Conservation (phyloP, 208 protist species). For the Angomonas deanei region DNA sequence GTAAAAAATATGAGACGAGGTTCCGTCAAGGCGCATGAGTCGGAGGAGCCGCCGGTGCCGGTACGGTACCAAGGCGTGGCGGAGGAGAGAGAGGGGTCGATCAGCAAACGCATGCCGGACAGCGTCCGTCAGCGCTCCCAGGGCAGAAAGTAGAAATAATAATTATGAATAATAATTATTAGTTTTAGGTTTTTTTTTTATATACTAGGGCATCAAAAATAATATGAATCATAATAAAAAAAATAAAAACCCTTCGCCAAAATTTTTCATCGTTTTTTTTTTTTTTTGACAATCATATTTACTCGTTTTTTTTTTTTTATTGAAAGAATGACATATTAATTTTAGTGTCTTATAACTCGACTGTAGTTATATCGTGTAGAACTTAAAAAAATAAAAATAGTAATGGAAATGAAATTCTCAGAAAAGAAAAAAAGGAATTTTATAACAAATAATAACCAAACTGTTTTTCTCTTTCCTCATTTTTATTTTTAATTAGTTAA, state of each 20-base stretch:
- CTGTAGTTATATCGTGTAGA: too few relatives aligned
- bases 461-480: not conserved
- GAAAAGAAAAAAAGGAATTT: not conserved
- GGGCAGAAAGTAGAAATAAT: not conserved
- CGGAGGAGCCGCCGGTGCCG: conserved; percentile 6
- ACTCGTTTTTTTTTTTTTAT: too few relatives aligned
- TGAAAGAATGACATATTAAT: not conserved
- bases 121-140: conserved; percentile 10
- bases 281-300: too few relatives aligned
- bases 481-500: not conserved
- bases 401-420: not conserved
- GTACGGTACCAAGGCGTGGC: not conserved
- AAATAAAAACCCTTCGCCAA: too few relatives aligned
- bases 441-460: not conserved
- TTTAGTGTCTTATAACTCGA: too few relatives aligned
- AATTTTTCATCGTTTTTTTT: too few relatives aligned
- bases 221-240: not conserved
- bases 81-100: conserved; percentile 7
- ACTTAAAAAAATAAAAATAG: not conserved
- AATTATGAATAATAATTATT: conserved; percentile 9
- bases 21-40: conserved; percentile 8
- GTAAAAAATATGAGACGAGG: not conserved
- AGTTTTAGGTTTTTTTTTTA: conserved; percentile 8
- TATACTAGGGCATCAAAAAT: not conserved
- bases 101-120: conserved; percentile 16